Base-by-base conservation (phyloP, 345 rosid genomes). In the Dipteronia dyeriana region DNA sequence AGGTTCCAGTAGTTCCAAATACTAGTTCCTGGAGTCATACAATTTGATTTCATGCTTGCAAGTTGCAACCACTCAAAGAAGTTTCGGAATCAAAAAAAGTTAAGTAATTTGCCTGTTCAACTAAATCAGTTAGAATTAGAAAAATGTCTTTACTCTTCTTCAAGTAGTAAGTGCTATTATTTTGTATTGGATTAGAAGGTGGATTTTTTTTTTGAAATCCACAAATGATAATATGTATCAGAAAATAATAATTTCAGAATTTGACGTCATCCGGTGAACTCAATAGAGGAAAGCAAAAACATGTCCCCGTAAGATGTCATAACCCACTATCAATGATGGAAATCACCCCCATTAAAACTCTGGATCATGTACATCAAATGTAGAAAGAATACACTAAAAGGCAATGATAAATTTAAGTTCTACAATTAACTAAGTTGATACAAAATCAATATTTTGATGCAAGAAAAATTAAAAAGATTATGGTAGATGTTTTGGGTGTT, bases 291-390 rank as follows among this genome's bases (percentile, higher is more conserved):
- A 53, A 26, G n/a, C n/a, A 49, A 43, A 19, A 14, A 4, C 51
- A 67, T 53, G 64, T 17, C 29, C 3, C 56, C 29, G 51, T 1
- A 74, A 57, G 29, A 25, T 14, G 39, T 41, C 1, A 3, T 25
- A 45, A 63, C 17, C 14, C 54, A 45, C 39, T 10, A 14, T 39
- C 38, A 51, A 70, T 9, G 14, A 38, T 31, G 23, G 75, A 38
- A 57, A 57, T 54, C 34, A 34, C 29, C 16, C 66, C 26, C 39
- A 57, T 38, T 23, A 26, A 39, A 20, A 53, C n/a, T 53, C 57
- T 53, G 22, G 54, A 59, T 7, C 20, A 73, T 73, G 22, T 39
- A 39, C 65, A 59, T 31, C 67, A 60, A 72, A 72, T 59, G 51
- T 20, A 73, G 22, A 5, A 10, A 38, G 57, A 5, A 34, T 34